A percentile compares a stretch with the other conserved stretches of the same genome.
Evolutionary conservation across 495 filamentous ascomycete genomes (phyloP).

Genomic region (Podospora conica): DNA sequence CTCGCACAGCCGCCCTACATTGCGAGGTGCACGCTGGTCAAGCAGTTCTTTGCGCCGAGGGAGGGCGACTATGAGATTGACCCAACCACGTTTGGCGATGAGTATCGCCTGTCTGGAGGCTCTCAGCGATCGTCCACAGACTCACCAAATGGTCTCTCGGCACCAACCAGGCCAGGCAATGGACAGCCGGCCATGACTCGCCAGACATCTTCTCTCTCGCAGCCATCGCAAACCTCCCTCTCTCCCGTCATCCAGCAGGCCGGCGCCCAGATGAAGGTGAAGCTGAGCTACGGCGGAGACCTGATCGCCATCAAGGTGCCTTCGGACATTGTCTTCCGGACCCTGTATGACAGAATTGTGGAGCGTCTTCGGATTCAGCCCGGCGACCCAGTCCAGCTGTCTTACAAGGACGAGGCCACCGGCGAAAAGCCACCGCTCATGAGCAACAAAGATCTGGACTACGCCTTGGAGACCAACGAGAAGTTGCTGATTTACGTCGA

Average conservation of each 20-base stretch:
- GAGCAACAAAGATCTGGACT: slow-evolving; percentile 72
- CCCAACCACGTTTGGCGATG: slow-evolving; percentile 55
- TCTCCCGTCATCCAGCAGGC: slow-evolving; percentile 42
- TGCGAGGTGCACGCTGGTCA: slow-evolving; percentile 71
- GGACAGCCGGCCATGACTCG: slow-evolving; percentile 57
- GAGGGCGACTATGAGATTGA: slow-evolving; percentile 92
- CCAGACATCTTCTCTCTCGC: slow-evolving; percentile 67
- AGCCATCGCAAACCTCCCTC: slow-evolving; percentile 55
- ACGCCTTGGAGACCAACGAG: slow-evolving; percentile 73
- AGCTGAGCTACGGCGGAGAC: slow-evolving; percentile 87
- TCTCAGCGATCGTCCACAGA: slow-evolving; percentile 66
- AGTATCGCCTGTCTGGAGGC: slow-evolving; percentile 61
- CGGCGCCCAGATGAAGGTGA: slow-evolving; percentile 69
- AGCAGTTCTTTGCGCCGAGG: slow-evolving; percentile 81
- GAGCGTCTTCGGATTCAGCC: slow-evolving; percentile 68
- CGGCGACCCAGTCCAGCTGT: slow-evolving; percentile 63
- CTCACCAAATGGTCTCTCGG: slow-evolving; percentile 49
- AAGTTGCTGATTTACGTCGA: slow-evolving; percentile 80
- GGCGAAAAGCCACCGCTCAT: slow-evolving; percentile 66
- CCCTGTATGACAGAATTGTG: slow-evolving; percentile 72
- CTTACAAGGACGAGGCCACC: slow-evolving; percentile 81
- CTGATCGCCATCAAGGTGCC: slow-evolving; percentile 87
- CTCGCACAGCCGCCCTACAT: slow-evolving; percentile 79
- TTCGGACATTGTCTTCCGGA: slow-evolving; percentile 65
- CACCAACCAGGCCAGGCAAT: slow-evolving; percentile 55